Conservation (phyloP, 805 yeast species). For the Starmerella apicola region DNA sequence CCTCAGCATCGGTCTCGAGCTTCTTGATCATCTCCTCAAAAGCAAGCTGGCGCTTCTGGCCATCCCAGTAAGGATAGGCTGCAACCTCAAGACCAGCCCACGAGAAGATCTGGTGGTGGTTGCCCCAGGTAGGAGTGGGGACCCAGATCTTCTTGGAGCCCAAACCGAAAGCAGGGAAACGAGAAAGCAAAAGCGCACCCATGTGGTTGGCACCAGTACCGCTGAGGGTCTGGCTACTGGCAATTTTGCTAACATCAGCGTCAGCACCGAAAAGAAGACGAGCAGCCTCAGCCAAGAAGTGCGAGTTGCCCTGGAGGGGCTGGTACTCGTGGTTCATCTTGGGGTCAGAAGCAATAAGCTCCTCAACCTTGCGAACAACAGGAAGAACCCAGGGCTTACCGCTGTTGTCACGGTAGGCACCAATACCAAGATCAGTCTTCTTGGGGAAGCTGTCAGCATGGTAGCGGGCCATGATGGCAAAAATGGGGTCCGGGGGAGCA, state of each 20-base stretch:
- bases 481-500: conserved; percentile 76
- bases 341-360: conserved; percentile 25
- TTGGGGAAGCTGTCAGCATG: conserved; percentile 30
- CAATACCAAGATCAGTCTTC: conserved; percentile 57
- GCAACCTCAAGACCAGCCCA: conserved; percentile 54
- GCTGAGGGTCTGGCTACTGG: conserved; percentile 64
- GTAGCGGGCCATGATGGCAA: conserved; percentile 42
- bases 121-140: conserved; percentile 95
- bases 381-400: conserved; percentile 90
- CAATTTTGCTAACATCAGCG: conserved; percentile 37
- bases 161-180: conserved; percentile 32
- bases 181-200: conserved; percentile 58
- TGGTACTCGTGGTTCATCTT: conserved; percentile 71
- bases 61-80: conserved; percentile 79
- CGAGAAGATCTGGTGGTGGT: conserved; percentile 75
- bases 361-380: conserved; percentile 57
- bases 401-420: conserved; percentile 81
- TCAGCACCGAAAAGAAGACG: conserved; percentile 62
- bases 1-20: conserved; percentile 48
- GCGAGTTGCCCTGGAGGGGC: conserved; percentile 67
- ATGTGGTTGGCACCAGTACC: conserved; percentile 89
- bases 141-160: conserved; percentile 43
- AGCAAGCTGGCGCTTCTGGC: conserved; percentile 54
- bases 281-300: conserved; percentile 53
- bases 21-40: conserved; percentile 53